Conservation (phyloP, 2,329 filamentous ascomycete species). For the Myriosclerotinia duriaeana region DNA sequence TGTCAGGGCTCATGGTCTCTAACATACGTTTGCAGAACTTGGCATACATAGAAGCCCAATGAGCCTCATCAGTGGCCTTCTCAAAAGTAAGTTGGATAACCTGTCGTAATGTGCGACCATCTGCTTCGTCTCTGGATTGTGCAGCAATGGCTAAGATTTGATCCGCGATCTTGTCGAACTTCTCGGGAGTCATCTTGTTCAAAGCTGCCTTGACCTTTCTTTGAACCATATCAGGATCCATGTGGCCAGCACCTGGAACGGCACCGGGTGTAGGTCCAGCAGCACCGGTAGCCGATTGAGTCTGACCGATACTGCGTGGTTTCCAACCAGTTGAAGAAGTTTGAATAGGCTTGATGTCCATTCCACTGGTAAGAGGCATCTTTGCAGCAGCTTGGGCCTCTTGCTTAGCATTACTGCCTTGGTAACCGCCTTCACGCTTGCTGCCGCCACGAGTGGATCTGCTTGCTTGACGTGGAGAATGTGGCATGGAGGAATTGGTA, state of each 20-base stretch:
- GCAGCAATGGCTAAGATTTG: conserved; percentile 90
- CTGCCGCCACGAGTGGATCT: conserved; percentile 64
- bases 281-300: conserved; percentile 42
- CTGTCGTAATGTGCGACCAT: conserved; percentile 91
- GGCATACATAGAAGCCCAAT: conserved; percentile 99
- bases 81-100: conserved; percentile 99
- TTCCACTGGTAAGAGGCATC: conserved; percentile 86
- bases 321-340: conserved; percentile 83
- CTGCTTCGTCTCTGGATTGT: conserved; percentile 92
- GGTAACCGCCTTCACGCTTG: conserved; percentile 54
- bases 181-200: conserved; percentile 99
- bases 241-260: conserved; percentile 52
- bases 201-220: conserved; percentile 97
- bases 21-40: conserved; percentile 98
- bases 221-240: conserved; percentile 92
- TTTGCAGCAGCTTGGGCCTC: conserved; percentile 74
- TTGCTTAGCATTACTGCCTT: conserved; percentile 47
- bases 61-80: conserved; percentile 96
- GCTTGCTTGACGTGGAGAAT: conserved; percentile 65
- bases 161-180: conserved; percentile 92
- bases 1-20: conserved; percentile 89
- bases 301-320: conserved; percentile 66
- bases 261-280: conserved; percentile 47
- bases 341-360: conserved; percentile 77
- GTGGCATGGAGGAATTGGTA: conserved; percentile 60